These are phyloP conservation scores for Rubus parviflorus DNA, from an alignment of 306 rosid genomes.

Conservation along the genomic window DNA sequence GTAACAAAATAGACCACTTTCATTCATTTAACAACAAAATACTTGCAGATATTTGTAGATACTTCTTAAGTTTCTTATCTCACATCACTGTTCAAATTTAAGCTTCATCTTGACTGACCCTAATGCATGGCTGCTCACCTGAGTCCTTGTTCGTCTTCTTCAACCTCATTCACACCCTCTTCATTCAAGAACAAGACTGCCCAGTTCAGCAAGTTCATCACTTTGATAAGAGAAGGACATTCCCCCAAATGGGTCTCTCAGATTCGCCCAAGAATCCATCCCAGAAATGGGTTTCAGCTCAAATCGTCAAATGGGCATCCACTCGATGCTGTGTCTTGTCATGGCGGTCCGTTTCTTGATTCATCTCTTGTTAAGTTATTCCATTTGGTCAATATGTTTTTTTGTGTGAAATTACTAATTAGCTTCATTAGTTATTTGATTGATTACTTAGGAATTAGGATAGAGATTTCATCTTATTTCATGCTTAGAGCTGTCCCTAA, in stretches of 20 bases:
- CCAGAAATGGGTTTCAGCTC: constrained; percentile 53
- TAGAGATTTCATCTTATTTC: neutral
- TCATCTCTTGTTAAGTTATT: neutral
- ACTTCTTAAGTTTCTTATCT: neutral
- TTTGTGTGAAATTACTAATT: neutral
- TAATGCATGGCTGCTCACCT: constrained; percentile 58
- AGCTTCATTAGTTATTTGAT: neutral
- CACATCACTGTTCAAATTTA: constrained; percentile 14
- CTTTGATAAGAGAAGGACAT: constrained; percentile 30
- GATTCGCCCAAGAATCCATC: constrained; percentile 31
- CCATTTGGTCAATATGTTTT: neutral
- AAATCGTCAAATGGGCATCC: constrained; percentile 83
- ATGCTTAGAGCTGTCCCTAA: neutral
- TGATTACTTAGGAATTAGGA: neutral
- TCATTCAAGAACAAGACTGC: constrained; percentile 44
- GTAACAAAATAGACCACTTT: neutral
- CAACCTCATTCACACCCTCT: constrained; percentile 39
- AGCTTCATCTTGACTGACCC: constrained; percentile 8
- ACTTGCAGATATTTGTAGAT: neutral
- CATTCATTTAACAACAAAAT: neutral
- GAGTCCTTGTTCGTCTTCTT: constrained; percentile 42
- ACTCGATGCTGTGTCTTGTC: constrained; percentile 56
- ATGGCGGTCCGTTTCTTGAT: constrained; percentile 58
- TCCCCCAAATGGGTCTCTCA: constrained; percentile 41
- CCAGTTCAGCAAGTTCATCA: constrained; percentile 30